Evolutionary conservation across 495 filamentous ascomycete species (phyloP).

Genomic region (Trichocladium uniseriatum): DNA sequence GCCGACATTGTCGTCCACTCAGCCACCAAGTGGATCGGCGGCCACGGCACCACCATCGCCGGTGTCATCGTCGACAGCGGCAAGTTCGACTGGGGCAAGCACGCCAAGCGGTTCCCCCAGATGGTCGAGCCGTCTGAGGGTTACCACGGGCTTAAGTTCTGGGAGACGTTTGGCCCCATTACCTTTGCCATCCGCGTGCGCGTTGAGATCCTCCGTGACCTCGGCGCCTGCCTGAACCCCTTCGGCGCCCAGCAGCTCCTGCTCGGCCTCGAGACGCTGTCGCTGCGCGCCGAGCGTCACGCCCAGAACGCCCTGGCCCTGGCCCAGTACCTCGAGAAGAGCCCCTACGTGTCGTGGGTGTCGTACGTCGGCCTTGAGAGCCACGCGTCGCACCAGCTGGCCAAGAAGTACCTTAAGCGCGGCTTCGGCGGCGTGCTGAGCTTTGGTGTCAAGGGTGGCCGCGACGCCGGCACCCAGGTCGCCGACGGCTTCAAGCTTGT

Average conservation of each 20-base stretch:
- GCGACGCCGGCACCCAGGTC: conserved; percentile 67
- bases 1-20: conserved; percentile 93
- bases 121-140: conserved; percentile 86
- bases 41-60: conserved; percentile 91
- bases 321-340: conserved; percentile 75
- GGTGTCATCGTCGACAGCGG: conserved; percentile 87
- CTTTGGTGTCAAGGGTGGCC: conserved; percentile 88
- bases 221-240: conserved; percentile 78
- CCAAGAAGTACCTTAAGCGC: conserved; percentile 81
- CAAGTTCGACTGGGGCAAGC: conserved; percentile 93
- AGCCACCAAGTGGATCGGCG: conserved; percentile 98
- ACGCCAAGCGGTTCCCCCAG: conserved; percentile 84
- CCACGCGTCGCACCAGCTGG: conserved; percentile 68
- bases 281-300: conserved; percentile 77
- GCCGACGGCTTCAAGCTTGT: conserved; percentile 94
- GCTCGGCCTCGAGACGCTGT: conserved; percentile 83
- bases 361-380: conserved; percentile 83
- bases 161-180: conserved; percentile 85
- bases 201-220: conserved; percentile 73
- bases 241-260: conserved; percentile 94
- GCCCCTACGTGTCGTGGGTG: conserved; percentile 83
- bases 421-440: conserved; percentile 90
- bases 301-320: conserved; percentile 75
- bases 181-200: conserved; percentile 75
- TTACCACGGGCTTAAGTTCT: conserved; percentile 96